Base-by-base conservation (phyloP, 1,139 yeast species). In the Saccharomyces hybrid region DNA sequence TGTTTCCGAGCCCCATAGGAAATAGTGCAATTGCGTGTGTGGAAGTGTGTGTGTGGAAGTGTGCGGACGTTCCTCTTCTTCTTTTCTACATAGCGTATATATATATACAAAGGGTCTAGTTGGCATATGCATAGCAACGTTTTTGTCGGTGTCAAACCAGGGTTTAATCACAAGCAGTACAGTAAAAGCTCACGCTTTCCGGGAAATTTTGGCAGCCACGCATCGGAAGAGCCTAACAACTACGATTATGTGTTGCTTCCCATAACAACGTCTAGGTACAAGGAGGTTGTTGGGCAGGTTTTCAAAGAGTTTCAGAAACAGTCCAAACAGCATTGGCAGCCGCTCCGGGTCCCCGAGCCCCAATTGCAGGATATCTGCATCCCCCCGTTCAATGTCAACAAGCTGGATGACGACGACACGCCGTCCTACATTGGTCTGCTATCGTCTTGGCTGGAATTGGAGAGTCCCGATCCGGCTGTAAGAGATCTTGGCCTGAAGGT, bases 401-500 rank as follows among this genome's bases (percentile, higher is more conserved):
- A 57, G 54, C 23, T 38, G 9, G 38, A 50, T 20, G 20, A 41
- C 13, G 30, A 41, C 27, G 46, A 44, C 11, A 30, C 59, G 8
- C 59, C 61, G 8, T 57, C 61, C 9, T 64, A 61, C 38, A 65
- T 70, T 44, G 87, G 86, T 0, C 62, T 83, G 38, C 68, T 83
- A 1, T 78, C 87, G 0, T 80, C 86, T 1, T 83, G 88, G 87
- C 73, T 82, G 11, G 87, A 83, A 61, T 69, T 83, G 38, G 88
- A 83, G 58, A 76, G 82, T 31, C 70, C 71, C 25, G 79, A 81
- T 63, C 67, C 70, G 0, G 59, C 73, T 3, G 73, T 79, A 9
- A 78, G 83, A 34, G 78, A 76, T 57, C 70, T 82, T 54, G 79
- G 84, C 2, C 69, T 70, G 34, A 83, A 82, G 60, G 85, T 83